Percentiles rank a stretch among this genome's conserved stretches.
phyloP scores from a whole-genome alignment of 768 basidiomycete species.

The Kwoniella bestiolae region DNA sequence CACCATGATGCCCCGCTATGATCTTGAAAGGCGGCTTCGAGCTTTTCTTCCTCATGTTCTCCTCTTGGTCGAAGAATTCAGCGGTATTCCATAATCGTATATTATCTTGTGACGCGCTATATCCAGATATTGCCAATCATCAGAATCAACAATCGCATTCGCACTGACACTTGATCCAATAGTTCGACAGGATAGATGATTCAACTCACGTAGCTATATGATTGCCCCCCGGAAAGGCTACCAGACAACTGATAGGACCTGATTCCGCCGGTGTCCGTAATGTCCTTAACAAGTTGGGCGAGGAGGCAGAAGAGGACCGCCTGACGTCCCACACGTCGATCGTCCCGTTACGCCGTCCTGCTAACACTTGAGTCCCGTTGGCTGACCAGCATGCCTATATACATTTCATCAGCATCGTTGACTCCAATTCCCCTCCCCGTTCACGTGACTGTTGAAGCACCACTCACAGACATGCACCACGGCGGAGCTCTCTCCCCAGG shows the following conservation, averaged over 20 bases:
- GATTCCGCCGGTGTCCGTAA: slow-evolving; percentile 85
- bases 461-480: slow-evolving; percentile 89
- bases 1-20: slow-evolving; percentile 93
- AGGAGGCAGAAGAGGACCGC: slow-evolving; percentile 65
- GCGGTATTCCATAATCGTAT: slow-evolving; percentile 90
- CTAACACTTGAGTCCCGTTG: slow-evolving; percentile 84
- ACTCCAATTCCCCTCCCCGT: not conserved
- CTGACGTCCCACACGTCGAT: slow-evolving; percentile 95
- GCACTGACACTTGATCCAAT: not conserved
- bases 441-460: not conserved
- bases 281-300: slow-evolving; percentile 79
- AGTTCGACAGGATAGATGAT: slow-evolving; percentile 7
- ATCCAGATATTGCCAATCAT: no score
- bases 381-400: slow-evolving; percentile 90
- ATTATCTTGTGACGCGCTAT: slow-evolving; percentile 88
- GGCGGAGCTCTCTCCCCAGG: slow-evolving; percentile 90
- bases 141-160: not conserved
- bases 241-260: slow-evolving; percentile 88
- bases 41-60: slow-evolving; percentile 63
- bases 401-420: not conserved
- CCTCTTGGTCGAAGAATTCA: slow-evolving; percentile 72
- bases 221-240: slow-evolving; percentile 85
- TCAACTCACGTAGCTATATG: slow-evolving; percentile 82
- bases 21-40: slow-evolving; percentile 85
- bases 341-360: slow-evolving; percentile 84